Base-by-base conservation (phyloP, 1,139 yeast genomes). In the Kurtzmaniella quercitrusa region DNA sequence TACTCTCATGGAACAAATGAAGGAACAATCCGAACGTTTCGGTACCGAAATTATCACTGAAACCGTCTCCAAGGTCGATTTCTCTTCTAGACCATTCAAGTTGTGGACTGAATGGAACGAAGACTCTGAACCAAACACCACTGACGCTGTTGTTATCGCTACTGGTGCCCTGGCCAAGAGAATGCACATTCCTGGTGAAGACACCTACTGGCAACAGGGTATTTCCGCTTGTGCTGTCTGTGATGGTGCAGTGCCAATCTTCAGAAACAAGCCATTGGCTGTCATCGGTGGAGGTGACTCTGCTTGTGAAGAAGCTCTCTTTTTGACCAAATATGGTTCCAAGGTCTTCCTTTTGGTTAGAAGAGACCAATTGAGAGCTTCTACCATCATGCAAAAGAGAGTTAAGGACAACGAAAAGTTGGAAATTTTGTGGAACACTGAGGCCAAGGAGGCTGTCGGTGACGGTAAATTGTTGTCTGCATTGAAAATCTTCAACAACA, bases 221-320 rank as follows among this genome's bases (percentile, higher is more conserved):
- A 93, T 93, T 55, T 87, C 96, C 52, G 98, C 98, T 17, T 93
- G 98, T 76, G 98, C 98, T 40, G 98, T 93, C 48, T 93, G 98
- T 72, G 98, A 93, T 63, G 98, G 98, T 66, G 98, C 98, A 32
- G 96, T 93, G 38, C 98, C 98, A 57, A 89, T 93, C 59, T 93
- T 93, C 76, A 85, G 98, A 77, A 87, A 93, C 76, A 87, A 89
- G 69, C 98, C 98, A 36, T 79, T 93, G 60, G 98, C 96, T 15
- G 98, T 93, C 45, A 74, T 93, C 56, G 98, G 98, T 49, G 98
- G 98, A 54, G 98, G 98, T 65, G 98, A 93, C 68, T 89, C 97
- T 51, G 98, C 98, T 22, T 95, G 98, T 69, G 98, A 93, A 72
- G 98, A 93, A 72, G 98, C 98, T 17, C 73, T 88, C 51, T 93